A percentile compares a stretch with the other conserved stretches of the same genome.
phyloP scores from a whole-genome alignment of 2,329 filamentous ascomycete species.

The Colletotrichum orchidophilum region DNA sequence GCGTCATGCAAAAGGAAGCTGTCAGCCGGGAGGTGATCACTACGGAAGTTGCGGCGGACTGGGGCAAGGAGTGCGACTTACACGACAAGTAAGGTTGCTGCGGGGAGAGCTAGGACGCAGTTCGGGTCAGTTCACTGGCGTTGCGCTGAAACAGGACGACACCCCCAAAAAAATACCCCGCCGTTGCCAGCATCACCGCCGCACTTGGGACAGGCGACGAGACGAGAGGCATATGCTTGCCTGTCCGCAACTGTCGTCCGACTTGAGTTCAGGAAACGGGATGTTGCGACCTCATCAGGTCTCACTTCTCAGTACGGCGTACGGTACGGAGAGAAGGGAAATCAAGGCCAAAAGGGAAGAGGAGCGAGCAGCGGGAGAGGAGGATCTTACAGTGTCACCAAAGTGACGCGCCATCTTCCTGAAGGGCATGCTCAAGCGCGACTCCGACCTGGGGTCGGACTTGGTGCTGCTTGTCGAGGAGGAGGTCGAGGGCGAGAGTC shows the following conservation, averaged over 20 bases:
- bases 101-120: slow-evolving; percentile 43
- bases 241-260: not conserved
- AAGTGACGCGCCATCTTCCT: slow-evolving; percentile 56
- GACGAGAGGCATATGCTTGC: not conserved
- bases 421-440: slow-evolving; percentile 40
- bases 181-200: not conserved
- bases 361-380: slow-evolving; percentile 28
- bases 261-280: not conserved
- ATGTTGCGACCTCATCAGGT: not conserved
- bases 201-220: not conserved
- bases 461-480: slow-evolving; percentile 14
- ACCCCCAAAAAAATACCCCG: slow-evolving; percentile 6
- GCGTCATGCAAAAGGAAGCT: not conserved
- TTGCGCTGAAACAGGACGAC: slow-evolving; percentile 16
- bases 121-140: slow-evolving; percentile 32
- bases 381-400: slow-evolving; percentile 54
- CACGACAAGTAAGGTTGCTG: slow-evolving; percentile 55
- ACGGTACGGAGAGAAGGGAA: not conserved
- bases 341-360: not conserved
- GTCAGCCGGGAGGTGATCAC: not conserved
- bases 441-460: slow-evolving; percentile 31
- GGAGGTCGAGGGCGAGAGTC: slow-evolving; percentile 4
- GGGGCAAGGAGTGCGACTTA: slow-evolving; percentile 44
- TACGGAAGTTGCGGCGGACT: not conserved
- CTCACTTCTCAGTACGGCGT: not conserved